A percentile compares a stretch with the other conserved stretches of the same genome.
Evolutionary conservation across 345 rosid genomes (phyloP).

Genomic region (Bruguiera sexangula): DNA sequence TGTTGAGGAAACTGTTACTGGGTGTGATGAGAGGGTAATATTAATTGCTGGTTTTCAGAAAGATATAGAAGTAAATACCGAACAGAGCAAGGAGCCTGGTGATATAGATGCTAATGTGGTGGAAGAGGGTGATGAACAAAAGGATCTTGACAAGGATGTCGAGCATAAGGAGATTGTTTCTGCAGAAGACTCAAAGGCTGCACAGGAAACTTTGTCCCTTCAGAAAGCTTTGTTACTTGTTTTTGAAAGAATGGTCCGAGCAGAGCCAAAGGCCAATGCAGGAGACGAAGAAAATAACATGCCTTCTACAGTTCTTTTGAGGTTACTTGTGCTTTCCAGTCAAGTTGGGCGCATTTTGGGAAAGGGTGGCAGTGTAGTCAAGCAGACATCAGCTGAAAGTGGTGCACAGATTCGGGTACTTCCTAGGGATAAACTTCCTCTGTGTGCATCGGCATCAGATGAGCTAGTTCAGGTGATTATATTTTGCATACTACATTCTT

Average conservation of each 20-base stretch:
- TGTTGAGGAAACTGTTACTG: conserved; percentile 50
- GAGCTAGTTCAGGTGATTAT: conserved; percentile 58
- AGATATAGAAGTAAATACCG: conserved; percentile 25
- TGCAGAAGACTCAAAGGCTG: conserved; percentile 31
- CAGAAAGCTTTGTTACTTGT: conserved; percentile 59
- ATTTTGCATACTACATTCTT: conserved; percentile 1
- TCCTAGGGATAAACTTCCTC: conserved; percentile 62
- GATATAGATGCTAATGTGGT: conserved; percentile 18
- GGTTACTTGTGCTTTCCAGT: conserved; percentile 56
- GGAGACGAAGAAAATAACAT: conserved; percentile 36
- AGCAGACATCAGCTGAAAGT: conserved; percentile 57
- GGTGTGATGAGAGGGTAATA: conserved; percentile 60
- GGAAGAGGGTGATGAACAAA: conserved; percentile 23
- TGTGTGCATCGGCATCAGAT: conserved; percentile 47
- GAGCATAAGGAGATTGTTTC: conserved; percentile 31
- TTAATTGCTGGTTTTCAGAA: conserved; percentile 32
- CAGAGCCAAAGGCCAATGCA: conserved; percentile 29
- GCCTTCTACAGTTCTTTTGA: conserved; percentile 32
- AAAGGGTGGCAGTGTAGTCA: conserved; percentile 60
- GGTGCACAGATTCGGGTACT: conserved; percentile 66
- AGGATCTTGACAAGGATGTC: conserved; percentile 21
- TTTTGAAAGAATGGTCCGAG: conserved; percentile 52
- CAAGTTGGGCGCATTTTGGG: conserved; percentile 70
- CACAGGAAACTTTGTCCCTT: conserved; percentile 33
- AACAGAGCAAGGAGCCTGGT: conserved; percentile 17